Percentiles rank a stretch among this genome's conserved stretches.
phyloP scores from a whole-genome alignment of 306 rosid genomes.

The Acacia confusa region DNA sequence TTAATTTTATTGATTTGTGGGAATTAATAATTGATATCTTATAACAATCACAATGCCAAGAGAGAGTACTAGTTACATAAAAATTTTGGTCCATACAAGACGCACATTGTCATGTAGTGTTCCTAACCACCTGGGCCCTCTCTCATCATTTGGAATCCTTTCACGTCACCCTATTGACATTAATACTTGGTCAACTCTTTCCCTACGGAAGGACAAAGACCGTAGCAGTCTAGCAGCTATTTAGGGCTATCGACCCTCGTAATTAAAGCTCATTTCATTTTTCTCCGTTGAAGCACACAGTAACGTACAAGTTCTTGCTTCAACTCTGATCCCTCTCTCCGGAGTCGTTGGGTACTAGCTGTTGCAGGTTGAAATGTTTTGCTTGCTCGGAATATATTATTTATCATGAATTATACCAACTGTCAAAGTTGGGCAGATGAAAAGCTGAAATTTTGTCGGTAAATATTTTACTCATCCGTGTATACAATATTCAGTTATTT shows the following conservation, averaged over 20 bases:
- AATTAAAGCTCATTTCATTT: not conserved
- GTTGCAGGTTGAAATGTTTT: constrained; percentile 11
- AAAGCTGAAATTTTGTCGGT: not conserved
- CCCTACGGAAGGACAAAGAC: not conserved
- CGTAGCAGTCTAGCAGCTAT: not conserved
- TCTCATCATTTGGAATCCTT: constrained; percentile 33
- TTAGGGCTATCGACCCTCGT: too few relatives aligned
- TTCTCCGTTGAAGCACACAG: not conserved
- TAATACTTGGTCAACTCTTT: constrained; percentile 30
- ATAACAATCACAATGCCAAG: too few relatives aligned
- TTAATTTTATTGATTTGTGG: too few relatives aligned
- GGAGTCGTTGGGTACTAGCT: constrained; percentile 21
- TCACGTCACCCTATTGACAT: constrained; percentile 44
- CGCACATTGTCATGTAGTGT: constrained; percentile 4
- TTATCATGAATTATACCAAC: not conserved
- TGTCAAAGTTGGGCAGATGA: not conserved
- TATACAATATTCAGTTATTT: not conserved
- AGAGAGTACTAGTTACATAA: not conserved
- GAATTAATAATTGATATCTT: too few relatives aligned
- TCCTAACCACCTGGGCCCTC: constrained; percentile 43
- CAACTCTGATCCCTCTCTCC: not conserved
- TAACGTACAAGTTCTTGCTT: not conserved
- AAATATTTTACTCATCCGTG: not conserved
- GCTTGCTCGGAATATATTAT: constrained; percentile 7
- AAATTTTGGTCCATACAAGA: not conserved